Conservation (phyloP, 345 rosid genomes). For the Gynandropsis gynandra region DNA sequence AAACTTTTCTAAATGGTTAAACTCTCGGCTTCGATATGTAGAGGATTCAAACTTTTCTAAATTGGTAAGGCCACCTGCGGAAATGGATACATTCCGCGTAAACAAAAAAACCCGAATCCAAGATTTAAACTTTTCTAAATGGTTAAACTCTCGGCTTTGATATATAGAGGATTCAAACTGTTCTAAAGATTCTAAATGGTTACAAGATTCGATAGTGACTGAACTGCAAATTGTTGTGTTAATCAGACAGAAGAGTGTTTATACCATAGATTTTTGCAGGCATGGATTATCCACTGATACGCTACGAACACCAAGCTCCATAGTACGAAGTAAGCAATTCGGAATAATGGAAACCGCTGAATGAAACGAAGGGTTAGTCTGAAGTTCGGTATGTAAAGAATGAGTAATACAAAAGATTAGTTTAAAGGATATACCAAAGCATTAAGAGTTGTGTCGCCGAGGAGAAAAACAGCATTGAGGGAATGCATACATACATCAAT, state of each 20-base stretch:
- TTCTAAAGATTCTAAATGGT: too few relatives aligned
- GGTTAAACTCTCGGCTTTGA: slow-evolving; percentile 18
- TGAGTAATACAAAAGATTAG: background rate
- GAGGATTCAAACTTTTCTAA: too few relatives aligned
- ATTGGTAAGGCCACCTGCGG: slow-evolving; percentile 92
- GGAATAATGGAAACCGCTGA: slow-evolving; percentile 78
- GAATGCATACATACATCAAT: slow-evolving; percentile 77
- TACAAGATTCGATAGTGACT: too few relatives aligned
- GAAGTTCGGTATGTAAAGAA: background rate
- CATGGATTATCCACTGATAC: slow-evolving; percentile 87
- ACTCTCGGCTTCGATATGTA: background rate
- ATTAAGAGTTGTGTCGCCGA: slow-evolving; percentile 69
- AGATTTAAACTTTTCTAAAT: slow-evolving; percentile 33
- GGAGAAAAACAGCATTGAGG: slow-evolving; percentile 66
- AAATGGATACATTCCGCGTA: slow-evolving; percentile 5
- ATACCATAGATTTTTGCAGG: slow-evolving; percentile 31
- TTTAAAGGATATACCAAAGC: slow-evolving; percentile 43
- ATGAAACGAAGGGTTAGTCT: slow-evolving; percentile 2
- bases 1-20: slow-evolving; percentile 40
- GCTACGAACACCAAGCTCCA: slow-evolving; percentile 65
- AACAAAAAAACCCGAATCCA: slow-evolving; percentile 2
- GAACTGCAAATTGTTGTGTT: too few relatives aligned
- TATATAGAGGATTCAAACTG: too few relatives aligned
- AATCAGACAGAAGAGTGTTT: too few relatives aligned
- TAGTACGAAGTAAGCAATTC: slow-evolving; percentile 62